These are phyloP conservation scores for Apiospora arundinis DNA, from an alignment of 2,329 filamentous ascomycete species.

Conservation along the genomic window DNA sequence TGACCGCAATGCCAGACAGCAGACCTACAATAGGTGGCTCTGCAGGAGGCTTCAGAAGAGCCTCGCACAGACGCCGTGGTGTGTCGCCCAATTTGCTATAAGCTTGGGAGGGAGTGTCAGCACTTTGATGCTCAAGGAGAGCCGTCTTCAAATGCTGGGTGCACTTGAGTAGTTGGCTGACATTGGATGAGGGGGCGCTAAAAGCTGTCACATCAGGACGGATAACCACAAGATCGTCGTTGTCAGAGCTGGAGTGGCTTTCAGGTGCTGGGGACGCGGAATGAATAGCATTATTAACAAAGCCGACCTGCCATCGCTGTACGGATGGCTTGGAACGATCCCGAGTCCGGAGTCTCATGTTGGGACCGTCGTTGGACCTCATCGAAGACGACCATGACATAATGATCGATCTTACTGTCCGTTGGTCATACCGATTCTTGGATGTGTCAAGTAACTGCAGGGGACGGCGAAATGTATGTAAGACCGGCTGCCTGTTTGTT, in stretches of 20 bases:
- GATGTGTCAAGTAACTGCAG: background rate
- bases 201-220: conserved; percentile 4
- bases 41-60: conserved; percentile 39
- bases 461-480: background rate
- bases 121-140: conserved; percentile 30
- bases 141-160: conserved; percentile 20
- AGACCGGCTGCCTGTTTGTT: background rate
- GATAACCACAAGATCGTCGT: background rate
- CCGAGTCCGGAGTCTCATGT: conserved; percentile 4
- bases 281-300: conserved; percentile 1
- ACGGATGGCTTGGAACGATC: background rate
- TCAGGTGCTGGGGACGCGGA: background rate
- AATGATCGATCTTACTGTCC: background rate
- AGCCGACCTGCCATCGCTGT: background rate
- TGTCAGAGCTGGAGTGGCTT: background rate
- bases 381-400: conserved; percentile 7
- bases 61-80: conserved; percentile 48
- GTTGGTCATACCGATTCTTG: background rate
- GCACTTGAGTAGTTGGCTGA: background rate
- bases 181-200: background rate
- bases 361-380: background rate
- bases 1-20: background rate
- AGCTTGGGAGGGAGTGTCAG: conserved; percentile 52
- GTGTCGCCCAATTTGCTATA: conserved; percentile 50
- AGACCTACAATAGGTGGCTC: background rate